phyloP scores from a whole-genome alignment of 2,329 filamentous ascomycete species.

The Scortechinia acanthostroma region DNA sequence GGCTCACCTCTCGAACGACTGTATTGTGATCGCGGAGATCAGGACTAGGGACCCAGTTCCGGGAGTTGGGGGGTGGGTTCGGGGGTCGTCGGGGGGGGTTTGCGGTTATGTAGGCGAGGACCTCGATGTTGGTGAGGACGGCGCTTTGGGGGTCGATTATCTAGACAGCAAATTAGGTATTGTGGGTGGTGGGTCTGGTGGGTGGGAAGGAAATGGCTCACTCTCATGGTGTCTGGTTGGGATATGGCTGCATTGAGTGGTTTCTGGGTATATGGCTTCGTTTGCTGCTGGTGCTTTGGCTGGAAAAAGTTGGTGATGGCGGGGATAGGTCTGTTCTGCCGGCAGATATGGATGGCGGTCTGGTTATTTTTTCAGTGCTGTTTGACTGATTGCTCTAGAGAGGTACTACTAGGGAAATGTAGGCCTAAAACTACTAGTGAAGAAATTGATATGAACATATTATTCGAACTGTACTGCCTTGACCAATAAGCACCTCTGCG shows the following conservation, averaged over 20 bases:
- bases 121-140: constrained; percentile 31
- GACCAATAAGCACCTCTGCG: constrained; percentile 17
- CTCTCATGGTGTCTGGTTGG: not conserved
- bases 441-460: constrained; percentile 11
- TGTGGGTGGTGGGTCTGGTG: not conserved
- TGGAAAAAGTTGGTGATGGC: not conserved
- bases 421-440: constrained; percentile 6
- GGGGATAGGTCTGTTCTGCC: not conserved
- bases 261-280: not conserved
- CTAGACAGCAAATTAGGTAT: constrained; percentile 10
- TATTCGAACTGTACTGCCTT: constrained; percentile 8
- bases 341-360: not conserved
- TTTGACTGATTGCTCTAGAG: no score
- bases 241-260: not conserved
- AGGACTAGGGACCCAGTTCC: constrained; percentile 26
- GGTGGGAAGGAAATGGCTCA: not conserved
- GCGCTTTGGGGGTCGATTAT: constrained; percentile 32
- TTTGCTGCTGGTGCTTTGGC: not conserved
- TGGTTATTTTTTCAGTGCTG: no score
- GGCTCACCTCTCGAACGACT: constrained; percentile 30
- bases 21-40: constrained; percentile 33
- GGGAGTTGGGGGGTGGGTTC: constrained; percentile 2
- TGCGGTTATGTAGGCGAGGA: constrained; percentile 26
- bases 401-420: no score
- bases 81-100: constrained; percentile 24